A percentile compares a stretch with the other conserved stretches of the same genome.
These are phyloP conservation scores for Panaeolus cyanescens DNA, from an alignment of 768 basidiomycete species.

Conservation along the genomic window DNA sequence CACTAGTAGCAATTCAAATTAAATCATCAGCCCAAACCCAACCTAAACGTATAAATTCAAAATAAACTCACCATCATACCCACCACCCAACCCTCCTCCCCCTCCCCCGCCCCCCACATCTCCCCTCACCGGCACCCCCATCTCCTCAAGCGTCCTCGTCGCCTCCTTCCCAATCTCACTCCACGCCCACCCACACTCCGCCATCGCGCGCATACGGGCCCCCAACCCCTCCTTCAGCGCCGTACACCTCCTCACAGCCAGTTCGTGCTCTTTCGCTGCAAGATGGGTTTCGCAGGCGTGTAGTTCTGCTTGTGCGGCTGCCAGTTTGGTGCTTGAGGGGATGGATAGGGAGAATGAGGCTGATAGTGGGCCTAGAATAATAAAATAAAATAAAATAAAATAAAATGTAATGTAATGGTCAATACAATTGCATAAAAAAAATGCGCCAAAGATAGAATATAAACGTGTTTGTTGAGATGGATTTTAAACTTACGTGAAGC, in stretches of 20 bases:
- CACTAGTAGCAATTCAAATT: neutral
- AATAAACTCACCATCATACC: neutral
- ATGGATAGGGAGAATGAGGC: conserved; percentile 28
- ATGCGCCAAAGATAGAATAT: too few relatives aligned
- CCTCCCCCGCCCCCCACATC: neutral
- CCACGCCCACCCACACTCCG: conserved; percentile 72
- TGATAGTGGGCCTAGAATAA: conserved; percentile 21
- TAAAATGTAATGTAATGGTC: neutral
- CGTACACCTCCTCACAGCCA: conserved; percentile 51
- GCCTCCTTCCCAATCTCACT: conserved; percentile 66
- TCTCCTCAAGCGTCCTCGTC: conserved; percentile 41
- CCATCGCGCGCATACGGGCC: conserved; percentile 62
- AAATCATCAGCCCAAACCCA: neutral
- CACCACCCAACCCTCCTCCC: neutral
- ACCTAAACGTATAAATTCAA: too few relatives aligned
- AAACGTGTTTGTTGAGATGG: too few relatives aligned
- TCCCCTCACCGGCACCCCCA: conserved; percentile 17
- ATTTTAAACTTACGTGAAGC: conserved; percentile 16
- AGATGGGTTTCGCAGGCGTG: conserved; percentile 83
- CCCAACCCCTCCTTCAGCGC: conserved; percentile 65
- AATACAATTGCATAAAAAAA: neutral
- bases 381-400: conserved; percentile 28
- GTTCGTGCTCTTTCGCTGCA: conserved; percentile 66
- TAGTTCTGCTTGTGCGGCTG: conserved; percentile 70
- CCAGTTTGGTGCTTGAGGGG: conserved; percentile 45